Conservation (phyloP, 352 stramenopile genomes). For the Phytophthora colocasiae region DNA sequence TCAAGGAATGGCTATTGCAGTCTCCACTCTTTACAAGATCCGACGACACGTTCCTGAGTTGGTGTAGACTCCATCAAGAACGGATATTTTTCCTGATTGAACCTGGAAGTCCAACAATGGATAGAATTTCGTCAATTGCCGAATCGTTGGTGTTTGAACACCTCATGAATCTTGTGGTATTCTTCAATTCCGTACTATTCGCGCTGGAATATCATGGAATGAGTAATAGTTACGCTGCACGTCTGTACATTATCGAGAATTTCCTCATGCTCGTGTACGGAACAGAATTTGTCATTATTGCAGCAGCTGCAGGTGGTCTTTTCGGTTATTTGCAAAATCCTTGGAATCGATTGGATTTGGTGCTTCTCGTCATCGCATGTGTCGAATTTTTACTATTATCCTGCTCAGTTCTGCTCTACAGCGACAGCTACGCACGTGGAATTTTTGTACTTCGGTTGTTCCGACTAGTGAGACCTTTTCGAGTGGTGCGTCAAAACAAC, state of each 20-base stretch:
- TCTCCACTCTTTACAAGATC: slow-evolving; percentile 62
- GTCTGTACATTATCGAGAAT: slow-evolving; percentile 71
- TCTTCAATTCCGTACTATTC: slow-evolving; percentile 79
- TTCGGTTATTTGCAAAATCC: slow-evolving; percentile 76
- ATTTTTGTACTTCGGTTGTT: slow-evolving; percentile 88
- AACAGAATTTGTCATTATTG: slow-evolving; percentile 72
- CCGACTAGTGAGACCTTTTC: slow-evolving; percentile 77
- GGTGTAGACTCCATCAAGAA: slow-evolving; percentile 63
- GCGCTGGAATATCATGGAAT: slow-evolving; percentile 84
- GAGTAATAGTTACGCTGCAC: slow-evolving; percentile 56
- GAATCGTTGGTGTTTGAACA: slow-evolving; percentile 77
- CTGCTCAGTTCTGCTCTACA: slow-evolving; percentile 66
- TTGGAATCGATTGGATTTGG: slow-evolving; percentile 84
- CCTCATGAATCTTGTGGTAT: slow-evolving; percentile 79
- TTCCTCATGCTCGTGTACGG: slow-evolving; percentile 77
- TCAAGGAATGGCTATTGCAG: slow-evolving; percentile 40
- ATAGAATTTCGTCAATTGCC: slow-evolving; percentile 52
- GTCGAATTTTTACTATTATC: slow-evolving; percentile 75
- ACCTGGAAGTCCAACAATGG: slow-evolving; percentile 55
- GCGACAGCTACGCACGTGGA: slow-evolving; percentile 66
- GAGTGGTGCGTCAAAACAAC: slow-evolving; percentile 79
- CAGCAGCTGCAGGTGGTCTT: slow-evolving; percentile 58
- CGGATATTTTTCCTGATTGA: slow-evolving; percentile 74
- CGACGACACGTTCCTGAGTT: slow-evolving; percentile 67
- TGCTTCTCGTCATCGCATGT: slow-evolving; percentile 67